Conservation (phyloP, 768 basidiomycete species). For the Suillus americanus region DNA sequence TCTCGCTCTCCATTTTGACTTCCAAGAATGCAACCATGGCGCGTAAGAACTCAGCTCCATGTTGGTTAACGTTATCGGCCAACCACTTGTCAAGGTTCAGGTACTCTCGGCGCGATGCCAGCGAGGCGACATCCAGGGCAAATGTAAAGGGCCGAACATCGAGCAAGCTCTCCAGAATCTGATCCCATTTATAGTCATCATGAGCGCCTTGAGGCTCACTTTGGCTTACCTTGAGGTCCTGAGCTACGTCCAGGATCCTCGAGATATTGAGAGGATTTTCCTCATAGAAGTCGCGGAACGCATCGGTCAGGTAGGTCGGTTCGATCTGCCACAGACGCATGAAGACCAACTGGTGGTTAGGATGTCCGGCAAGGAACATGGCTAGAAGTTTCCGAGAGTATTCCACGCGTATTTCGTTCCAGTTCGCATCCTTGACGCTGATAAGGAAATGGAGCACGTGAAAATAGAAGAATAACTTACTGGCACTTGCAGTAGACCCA, state of each 20-base stretch:
- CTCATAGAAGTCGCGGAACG: slow-evolving; percentile 89
- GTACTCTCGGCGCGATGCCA: slow-evolving; percentile 91
- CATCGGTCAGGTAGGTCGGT: slow-evolving; percentile 80
- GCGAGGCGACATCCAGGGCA: slow-evolving; percentile 89
- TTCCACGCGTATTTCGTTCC: slow-evolving; percentile 87
- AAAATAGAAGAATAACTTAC: slow-evolving; percentile 47
- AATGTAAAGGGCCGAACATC: slow-evolving; percentile 88
- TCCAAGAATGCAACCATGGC: slow-evolving; percentile 88
- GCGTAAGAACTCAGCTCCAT: slow-evolving; percentile 84
- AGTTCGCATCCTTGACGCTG: slow-evolving; percentile 61
- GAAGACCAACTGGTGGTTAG: slow-evolving; percentile 95
- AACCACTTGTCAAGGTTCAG: slow-evolving; percentile 98
- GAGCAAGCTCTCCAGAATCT: slow-evolving; percentile 92
- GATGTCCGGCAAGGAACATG: slow-evolving; percentile 90
- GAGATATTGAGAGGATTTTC: slow-evolving; percentile 93
- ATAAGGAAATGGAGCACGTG: slow-evolving; percentile 8
- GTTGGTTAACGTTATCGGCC: slow-evolving; percentile 77
- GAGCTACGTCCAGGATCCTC: slow-evolving; percentile 91
- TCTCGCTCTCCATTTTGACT: slow-evolving; percentile 91
- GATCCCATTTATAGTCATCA: slow-evolving; percentile 8
- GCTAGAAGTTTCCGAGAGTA: slow-evolving; percentile 82
- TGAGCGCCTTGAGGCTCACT: slow-evolving; percentile 2
- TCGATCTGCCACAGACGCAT: slow-evolving; percentile 95
- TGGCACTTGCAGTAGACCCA: slow-evolving; percentile 88
- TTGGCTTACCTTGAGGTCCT: slow-evolving; percentile 80